Evolutionary conservation across 352 stramenopile genomes (phyloP), one percentile per base, ranked within the genome.

Genomic region (Phytophthora vignae): DNA sequence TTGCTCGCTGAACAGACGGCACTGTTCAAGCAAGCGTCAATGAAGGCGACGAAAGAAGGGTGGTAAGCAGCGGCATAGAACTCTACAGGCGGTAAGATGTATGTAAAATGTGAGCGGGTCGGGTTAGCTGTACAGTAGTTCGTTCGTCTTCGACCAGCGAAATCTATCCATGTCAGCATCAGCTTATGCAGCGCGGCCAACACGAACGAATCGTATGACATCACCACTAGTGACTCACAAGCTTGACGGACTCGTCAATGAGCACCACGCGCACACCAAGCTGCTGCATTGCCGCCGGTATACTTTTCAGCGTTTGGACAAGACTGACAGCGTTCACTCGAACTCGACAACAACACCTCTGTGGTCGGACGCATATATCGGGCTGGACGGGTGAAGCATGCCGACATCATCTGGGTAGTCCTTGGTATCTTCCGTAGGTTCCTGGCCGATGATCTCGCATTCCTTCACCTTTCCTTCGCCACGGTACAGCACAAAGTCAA

Each of bases 351-450:
- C 75, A 36, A 97, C 82, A 22, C 80, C 91, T 36, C 90, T 89
- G 73, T 97, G 91, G 59, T 97, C 91, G 14, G 90, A 96, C 3
- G 85, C 87, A 70, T 94, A 97, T 25, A 97, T 70, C 3, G 86
- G 88, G n/a, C 88, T 95, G n/a, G 78, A 73, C 10, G 36, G 29
- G 55, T 95, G 67, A 48, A 95, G 81, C 89, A 97, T 95, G 14
- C 90, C 90, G 0, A 94, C 84, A 68, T 94, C 77, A 5, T 76
- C 64, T 1, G 78, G 85, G 49, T 84, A 87, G 25, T 66, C 22
- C 19, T 77, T 76, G 2, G 90, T 96, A 60, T 94, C 88, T 10
- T 77, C 60, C 0, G 84, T 94, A 10, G 91, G 90, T 33, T 77
- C 77, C 62, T 96, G 87, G 4, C 87, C 91, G 52, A 97, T 77